Conservation (phyloP, 2,329 filamentous ascomycete species). For the Fonsecaea monophora region DNA sequence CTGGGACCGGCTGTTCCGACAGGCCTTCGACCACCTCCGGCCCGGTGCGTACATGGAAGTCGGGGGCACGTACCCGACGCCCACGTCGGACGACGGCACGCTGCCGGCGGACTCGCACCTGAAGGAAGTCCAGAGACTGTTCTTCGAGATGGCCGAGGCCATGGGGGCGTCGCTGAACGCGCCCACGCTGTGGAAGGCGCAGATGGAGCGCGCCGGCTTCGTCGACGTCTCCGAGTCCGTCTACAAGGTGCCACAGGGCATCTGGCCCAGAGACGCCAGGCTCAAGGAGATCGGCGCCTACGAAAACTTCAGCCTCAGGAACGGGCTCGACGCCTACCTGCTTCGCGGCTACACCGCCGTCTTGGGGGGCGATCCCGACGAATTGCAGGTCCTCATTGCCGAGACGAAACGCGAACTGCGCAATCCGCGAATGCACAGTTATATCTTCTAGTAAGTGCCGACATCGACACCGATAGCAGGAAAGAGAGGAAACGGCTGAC, state of each 20-base stretch:
- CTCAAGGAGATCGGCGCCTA: conserved; percentile 40
- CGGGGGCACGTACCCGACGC: conserved; percentile 42
- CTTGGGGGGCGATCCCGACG: conserved; percentile 37
- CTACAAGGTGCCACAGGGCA: conserved; percentile 38
- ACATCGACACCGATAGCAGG: not conserved
- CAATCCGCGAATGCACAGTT: conserved; percentile 19
- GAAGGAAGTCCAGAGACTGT: conserved; percentile 41
- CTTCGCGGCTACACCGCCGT: conserved; percentile 37
- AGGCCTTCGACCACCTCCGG: conserved; percentile 38
- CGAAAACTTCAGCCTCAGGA: conserved; percentile 27
- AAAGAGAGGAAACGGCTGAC: not conserved
- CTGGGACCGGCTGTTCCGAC: conserved; percentile 12
- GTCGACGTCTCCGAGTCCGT: conserved; percentile 36
- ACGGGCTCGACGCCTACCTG: conserved; percentile 32
- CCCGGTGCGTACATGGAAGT: conserved; percentile 55
- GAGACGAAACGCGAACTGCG: conserved; percentile 26
- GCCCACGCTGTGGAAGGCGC: conserved; percentile 22
- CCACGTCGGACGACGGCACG: conserved; percentile 43
- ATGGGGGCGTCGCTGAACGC: conserved; percentile 39
- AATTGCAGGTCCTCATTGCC: conserved; percentile 35
- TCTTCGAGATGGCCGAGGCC: conserved; percentile 42
- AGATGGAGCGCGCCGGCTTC: conserved; percentile 39
- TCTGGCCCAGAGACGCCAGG: conserved; percentile 40
- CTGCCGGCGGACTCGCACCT: conserved; percentile 34
- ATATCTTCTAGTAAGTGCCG: conserved; percentile 21